Base-by-base conservation (phyloP, 1,284 basidiomycete genomes). In the Heterobasidion irregulare region DNA sequence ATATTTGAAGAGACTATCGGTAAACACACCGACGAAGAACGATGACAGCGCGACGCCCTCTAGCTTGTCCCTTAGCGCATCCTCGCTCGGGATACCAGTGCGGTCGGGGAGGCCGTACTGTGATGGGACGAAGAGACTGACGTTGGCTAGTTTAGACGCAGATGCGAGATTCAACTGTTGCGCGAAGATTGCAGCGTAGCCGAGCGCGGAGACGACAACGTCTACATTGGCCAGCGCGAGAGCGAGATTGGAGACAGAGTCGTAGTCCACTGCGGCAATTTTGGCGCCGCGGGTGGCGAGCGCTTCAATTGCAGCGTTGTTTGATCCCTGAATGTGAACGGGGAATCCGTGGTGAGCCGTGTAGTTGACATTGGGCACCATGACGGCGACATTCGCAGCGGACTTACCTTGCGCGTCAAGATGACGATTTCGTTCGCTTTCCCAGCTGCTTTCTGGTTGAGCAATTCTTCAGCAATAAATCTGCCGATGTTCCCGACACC, bases 401-500 rank as follows among this genome's bases (percentile, higher is more conserved):
- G 4, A 5, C 59, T n/a, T 50, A 61, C 60, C 6, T 56, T 43
- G 15, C 59, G 55, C 8, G 60, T 56, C 51, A 61, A 41, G 26
- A 61, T 49, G 19, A 55, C 50, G 18, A 61, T 34, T 3, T 55
- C 50, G 15, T 57, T 49, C 32, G 58, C 49, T 19, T 41, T n/a
- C 12, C 59, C 60, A 33, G 53, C 38, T 1, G 52, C 56, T 46
- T 64, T 62, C 34, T 57, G 56, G 48, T 59, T 57, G 44, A 66
- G 53, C 6, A 66, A 52, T 33, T 63, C 63, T 15, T 64, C 58
- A 50, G 58, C 56, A 43, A 66, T 60, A 50, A 61, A 62, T 13
- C 46, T 38, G 9, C 65, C 65, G 46, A 65, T 47, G n/a, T 59
- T 58, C 16, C 65, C 65, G 2, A 59, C 62, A 13, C 65, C 65